Percentiles rank a stretch among this genome's conserved stretches.
Evolutionary conservation across 1,284 basidiomycete species (phyloP).

Genomic region (Boletus semigastroideus): DNA sequence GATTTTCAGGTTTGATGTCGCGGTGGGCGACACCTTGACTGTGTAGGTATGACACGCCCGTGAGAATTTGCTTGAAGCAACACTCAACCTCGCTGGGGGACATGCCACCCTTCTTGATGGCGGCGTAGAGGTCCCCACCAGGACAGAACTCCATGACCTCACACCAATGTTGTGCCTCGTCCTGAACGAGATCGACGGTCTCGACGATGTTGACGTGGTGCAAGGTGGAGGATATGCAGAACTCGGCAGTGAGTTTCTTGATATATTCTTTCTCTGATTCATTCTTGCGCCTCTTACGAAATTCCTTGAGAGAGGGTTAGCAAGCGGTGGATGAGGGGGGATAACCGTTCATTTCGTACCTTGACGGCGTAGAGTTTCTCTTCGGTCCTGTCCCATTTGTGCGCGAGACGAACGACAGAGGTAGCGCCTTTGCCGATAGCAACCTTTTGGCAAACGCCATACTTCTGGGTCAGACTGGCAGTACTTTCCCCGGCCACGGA

Average conservation of each 20-base stretch:
- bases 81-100: conserved; percentile 93
- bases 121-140: conserved; percentile 95
- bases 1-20: conserved; percentile 97
- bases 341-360: conserved; percentile 45
- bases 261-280: conserved; percentile 99
- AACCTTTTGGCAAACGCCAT: conserved; percentile 95
- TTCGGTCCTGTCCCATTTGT: conserved; percentile 97
- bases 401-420: conserved; percentile 92
- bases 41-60: conserved; percentile 88
- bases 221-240: conserved; percentile 97
- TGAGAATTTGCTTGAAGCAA: conserved; percentile 96
- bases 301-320: conserved; percentile 61
- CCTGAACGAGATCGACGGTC: conserved; percentile 97
- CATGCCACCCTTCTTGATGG: conserved; percentile 98
- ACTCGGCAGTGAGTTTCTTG: conserved; percentile 99
- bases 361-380: conserved; percentile 99
- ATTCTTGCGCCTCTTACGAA: conserved; percentile 96
- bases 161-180: conserved; percentile 96
- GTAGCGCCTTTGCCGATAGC: conserved; percentile 98
- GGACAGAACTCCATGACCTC: conserved; percentile 99
- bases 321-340: not conserved
- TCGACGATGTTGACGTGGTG: conserved; percentile 98
- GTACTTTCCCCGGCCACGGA: conserved; percentile 63
- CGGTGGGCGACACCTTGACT: conserved; percentile 97
- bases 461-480: conserved; percentile 81